A percentile compares a stretch with the other conserved stretches of the same genome.
Conservation (phyloP, 345 rosid species). For the Euphorbia tirucalli region DNA sequence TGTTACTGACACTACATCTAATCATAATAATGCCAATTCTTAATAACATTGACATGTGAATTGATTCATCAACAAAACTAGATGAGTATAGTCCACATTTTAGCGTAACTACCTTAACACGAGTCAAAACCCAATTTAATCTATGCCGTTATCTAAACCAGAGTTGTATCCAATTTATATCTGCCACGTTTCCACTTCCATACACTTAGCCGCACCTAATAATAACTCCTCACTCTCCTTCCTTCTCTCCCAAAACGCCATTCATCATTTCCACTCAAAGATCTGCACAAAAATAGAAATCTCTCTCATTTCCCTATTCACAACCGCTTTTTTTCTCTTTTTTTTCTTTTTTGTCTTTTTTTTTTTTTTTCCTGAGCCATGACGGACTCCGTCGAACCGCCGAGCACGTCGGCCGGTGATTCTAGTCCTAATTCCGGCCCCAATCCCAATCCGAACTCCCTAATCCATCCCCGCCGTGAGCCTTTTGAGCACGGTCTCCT, state of each 20-base stretch:
- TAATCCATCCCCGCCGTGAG: constrained; percentile 82
- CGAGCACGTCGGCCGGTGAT: constrained; percentile 13
- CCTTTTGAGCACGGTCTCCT: constrained; percentile 96
- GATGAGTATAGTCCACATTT: neutral
- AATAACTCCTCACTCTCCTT: neutral
- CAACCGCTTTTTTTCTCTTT: neutral
- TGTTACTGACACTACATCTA: no score
- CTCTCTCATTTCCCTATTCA: constrained; percentile 2
- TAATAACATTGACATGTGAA: neutral
- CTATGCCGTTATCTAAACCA: neutral
- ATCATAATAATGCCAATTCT: no score
- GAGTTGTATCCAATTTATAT: neutral
- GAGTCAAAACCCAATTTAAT: neutral
- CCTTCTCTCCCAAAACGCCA: constrained; percentile 5
- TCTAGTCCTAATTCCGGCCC: neutral
- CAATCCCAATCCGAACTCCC: constrained; percentile 35
- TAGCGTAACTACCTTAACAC: neutral
- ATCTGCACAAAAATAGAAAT: constrained; percentile 14
- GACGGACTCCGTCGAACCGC: constrained; percentile 16
- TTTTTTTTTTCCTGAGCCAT: constrained; percentile 6
- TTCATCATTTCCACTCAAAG: constrained; percentile 3
- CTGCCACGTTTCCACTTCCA: neutral
- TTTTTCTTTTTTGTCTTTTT: constrained; percentile 1
- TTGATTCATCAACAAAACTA: neutral
- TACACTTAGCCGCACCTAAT: neutral